Base-by-base conservation (phyloP, 2,329 filamentous ascomycete genomes). In the Phaeosphaeriaceae sp. region DNA sequence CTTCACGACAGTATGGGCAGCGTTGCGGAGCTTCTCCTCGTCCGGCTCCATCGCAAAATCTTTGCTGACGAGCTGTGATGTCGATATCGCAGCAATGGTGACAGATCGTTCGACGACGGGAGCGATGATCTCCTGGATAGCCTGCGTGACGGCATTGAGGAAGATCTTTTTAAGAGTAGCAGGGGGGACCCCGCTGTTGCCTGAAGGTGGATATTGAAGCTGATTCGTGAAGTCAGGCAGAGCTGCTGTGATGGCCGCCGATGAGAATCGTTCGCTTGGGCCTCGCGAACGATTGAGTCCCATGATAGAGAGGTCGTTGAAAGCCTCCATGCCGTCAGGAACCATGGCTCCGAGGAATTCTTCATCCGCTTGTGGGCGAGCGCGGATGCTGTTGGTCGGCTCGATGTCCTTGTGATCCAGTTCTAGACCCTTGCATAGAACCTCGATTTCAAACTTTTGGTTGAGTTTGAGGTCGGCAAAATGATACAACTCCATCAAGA, bases 391-490 rank as follows among this genome's bases (percentile, higher is more conserved):
- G 22, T 91, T 89, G 0, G 94, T 92, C 0, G 94, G 92, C 68
- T 96, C 91, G 62, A 98, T 93, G 59, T 87, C 90, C 80, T 96
- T 97, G 78, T 97, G 91, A 63, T 98, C 93, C n/a, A 98, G 84
- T 55, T 90, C 90, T 17, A 99, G 83, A 13, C 94, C 94, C 75
- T 96, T 96, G 83, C 94, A 99, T 23, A 99, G 85, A 24, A 99
- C 94, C 78, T 99, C 95, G 58, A 99, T 98, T 78, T 99, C 95
- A 69, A 99, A 99, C 71, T 98, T 99, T 52, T 97, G 89, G 68
- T 98, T 98, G 40, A 99, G 86, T 77, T 98, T 98, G 56, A 99
- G 83, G 69, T 97, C 94, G 15, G 92, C 93, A 70, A 91, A 91
- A 72, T 97, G 91, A 72, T 99, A 99, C 3, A 99, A 85, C 73